Base-by-base conservation (phyloP, 2,329 filamentous ascomycete genomes). In the Fusarium cyanostomum region DNA sequence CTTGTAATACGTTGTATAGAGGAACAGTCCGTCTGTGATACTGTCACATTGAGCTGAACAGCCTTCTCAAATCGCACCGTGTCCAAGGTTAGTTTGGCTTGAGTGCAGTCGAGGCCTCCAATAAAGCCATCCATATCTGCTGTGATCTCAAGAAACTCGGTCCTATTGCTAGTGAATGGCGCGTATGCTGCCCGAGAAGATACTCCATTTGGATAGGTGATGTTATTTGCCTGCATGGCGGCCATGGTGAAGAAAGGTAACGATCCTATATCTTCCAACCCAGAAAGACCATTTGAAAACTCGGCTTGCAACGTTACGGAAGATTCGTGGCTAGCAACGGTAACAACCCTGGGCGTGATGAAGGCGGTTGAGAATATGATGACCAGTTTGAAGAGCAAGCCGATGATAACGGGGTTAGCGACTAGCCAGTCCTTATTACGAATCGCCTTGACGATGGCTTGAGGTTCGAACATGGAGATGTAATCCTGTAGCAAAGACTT, bases 401-500 rank as follows among this genome's bases (percentile, higher is more conserved):
- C 71, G 2, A 73, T 52, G 0, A 61, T 49, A 1, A 71, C 55
- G 0, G 73, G 63, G 18, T 63, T 66, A 1, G 68, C 71, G 8
- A 79, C 77, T 7, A 74, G 65, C 59, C 66, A 75, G 57, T 80
- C 78, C 35, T 67, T 62, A 33, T 78, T 77, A 18, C 62, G 68
- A 1, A 71, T 15, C 3, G 76, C 75, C 48, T 60, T 67, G 5
- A 71, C 15, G 2, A 77, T 49, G 3, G 71, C 72, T 41, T 59
- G 39, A 1, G 73, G 72, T 26, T 73, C 71, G 10, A 68, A 59
- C 56, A 73, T 70, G 30, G 75, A 73, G 12, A 72, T 52, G 15
- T 77, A 77, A 59, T 80, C 78, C 16, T 79, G 64, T 35, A 79
- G 60, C 31, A 80, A 58, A 13, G 74, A 76, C 50, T 68, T 67